Evolutionary conservation across 441 rosid genomes (phyloP).

Genomic region (Adansonia madagascariensis): DNA sequence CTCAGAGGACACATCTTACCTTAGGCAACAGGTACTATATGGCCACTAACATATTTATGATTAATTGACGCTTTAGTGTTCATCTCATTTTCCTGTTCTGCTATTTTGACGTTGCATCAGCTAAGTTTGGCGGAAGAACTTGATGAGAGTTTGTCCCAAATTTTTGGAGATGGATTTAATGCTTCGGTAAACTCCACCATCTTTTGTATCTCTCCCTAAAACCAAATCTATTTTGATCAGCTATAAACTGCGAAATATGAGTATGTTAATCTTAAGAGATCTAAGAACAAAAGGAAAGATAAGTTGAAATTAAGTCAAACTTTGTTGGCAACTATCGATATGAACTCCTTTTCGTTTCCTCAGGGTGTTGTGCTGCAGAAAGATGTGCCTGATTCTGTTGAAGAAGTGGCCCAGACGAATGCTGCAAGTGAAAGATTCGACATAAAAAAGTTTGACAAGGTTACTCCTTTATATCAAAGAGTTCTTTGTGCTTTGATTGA

Average conservation of each 20-base stretch:
- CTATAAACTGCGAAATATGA: conserved; percentile 7
- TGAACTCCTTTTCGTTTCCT: conserved; percentile 27
- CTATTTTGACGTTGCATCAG: conserved; percentile 47
- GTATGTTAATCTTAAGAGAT: conserved; percentile 17
- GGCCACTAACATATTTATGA: conserved; percentile 21
- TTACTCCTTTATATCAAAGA: conserved; percentile 78
- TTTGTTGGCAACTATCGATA: conserved; percentile 18
- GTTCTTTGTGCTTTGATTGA: conserved; percentile 91
- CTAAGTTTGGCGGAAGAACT: conserved; percentile 69
- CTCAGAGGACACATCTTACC: conserved; percentile 65
- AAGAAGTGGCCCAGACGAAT: conserved; percentile 48
- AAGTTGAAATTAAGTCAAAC: conserved; percentile 17
- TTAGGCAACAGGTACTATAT: conserved; percentile 76
- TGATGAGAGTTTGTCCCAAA: conserved; percentile 63
- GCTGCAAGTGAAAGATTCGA: conserved; percentile 52
- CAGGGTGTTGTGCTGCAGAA: conserved; percentile 59
- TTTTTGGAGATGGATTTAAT: conserved; percentile 48
- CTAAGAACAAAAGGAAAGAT: background rate
- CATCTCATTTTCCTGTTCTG: conserved; percentile 27
- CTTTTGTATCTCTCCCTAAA: conserved; percentile 9
- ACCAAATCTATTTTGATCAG: background rate
- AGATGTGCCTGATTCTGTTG: conserved; percentile 48
- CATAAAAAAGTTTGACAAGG: conserved; percentile 57
- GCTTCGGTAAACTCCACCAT: conserved; percentile 48
- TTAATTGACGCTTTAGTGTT: conserved; percentile 16